Evolutionary conservation across 2,329 filamentous ascomycete genomes (phyloP).

Genomic region (Hymenoscyphus repandus): DNA sequence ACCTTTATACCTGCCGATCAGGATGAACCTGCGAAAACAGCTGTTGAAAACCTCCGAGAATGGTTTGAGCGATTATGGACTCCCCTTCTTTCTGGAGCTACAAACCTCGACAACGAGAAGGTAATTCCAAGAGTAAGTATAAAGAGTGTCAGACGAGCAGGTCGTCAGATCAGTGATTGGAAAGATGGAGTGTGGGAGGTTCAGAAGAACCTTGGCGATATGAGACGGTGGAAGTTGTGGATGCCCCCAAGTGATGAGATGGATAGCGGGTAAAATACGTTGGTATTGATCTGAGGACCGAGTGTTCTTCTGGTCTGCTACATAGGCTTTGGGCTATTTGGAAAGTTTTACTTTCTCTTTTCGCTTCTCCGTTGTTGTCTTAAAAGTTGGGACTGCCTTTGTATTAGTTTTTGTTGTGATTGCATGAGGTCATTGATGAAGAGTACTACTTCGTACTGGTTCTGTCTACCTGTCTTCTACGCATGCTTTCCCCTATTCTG

Average conservation of each 20-base stretch:
- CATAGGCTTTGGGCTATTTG: not conserved
- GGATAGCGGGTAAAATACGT: not conserved
- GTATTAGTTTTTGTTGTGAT: not conserved
- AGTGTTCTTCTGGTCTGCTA: not conserved
- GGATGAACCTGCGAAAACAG: conserved; percentile 8
- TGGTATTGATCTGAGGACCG: not conserved
- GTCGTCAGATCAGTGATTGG: conserved; percentile 11
- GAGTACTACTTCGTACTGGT: too few species aligned
- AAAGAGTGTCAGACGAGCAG: conserved; percentile 17
- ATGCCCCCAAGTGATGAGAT: not conserved
- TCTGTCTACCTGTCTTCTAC: too few species aligned
- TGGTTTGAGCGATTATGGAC: conserved; percentile 17
- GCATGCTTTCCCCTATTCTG: too few species aligned
- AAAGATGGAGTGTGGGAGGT: conserved; percentile 16
- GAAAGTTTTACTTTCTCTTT: not conserved
- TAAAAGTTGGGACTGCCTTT: not conserved
- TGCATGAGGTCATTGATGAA: not conserved
- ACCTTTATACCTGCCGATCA: conserved; percentile 5
- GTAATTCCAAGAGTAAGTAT: conserved; percentile 10
- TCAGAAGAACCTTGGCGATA: conserved; percentile 16
- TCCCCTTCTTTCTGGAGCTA: not conserved
- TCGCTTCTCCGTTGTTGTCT: not conserved
- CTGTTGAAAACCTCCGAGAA: conserved; percentile 11
- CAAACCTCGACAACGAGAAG: not conserved
- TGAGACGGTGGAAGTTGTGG: conserved; percentile 20